These are phyloP conservation scores for Aspergillus caelatus DNA, from an alignment of 2,329 filamentous ascomycete species.

Conservation along the genomic window DNA sequence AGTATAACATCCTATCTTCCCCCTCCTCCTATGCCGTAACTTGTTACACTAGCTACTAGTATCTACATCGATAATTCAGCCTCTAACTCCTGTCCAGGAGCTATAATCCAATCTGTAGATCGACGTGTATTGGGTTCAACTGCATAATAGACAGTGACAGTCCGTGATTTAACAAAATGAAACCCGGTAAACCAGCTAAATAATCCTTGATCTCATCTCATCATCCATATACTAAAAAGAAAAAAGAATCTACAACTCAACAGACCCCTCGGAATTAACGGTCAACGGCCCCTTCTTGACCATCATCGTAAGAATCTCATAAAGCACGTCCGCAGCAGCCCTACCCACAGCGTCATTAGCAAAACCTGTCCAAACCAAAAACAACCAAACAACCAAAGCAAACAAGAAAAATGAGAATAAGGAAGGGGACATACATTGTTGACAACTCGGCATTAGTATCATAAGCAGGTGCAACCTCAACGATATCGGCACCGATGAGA, in stretches of 20 bases:
- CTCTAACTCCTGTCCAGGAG: too few species aligned
- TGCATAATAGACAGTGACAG: too few species aligned
- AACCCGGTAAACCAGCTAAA: neutral
- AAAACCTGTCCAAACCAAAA: neutral
- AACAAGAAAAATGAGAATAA: conserved; percentile 8
- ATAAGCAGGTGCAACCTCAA: conserved; percentile 53
- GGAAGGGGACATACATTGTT: conserved; percentile 39
- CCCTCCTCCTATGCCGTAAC: too few species aligned
- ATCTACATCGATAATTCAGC: too few species aligned
- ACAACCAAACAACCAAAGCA: neutral
- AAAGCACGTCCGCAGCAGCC: conserved; percentile 63
- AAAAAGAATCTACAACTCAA: neutral
- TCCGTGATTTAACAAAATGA: too few species aligned
- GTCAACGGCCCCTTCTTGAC: conserved; percentile 72
- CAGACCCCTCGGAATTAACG: conserved; percentile 1
- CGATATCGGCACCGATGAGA: conserved; percentile 25
- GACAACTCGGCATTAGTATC: conserved; percentile 55
- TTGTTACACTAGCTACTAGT: too few species aligned
- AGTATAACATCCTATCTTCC: too few species aligned
- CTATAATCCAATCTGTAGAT: too few species aligned
- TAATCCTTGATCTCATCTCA: neutral
- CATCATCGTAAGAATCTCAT: conserved; percentile 81
- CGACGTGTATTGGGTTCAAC: too few species aligned
- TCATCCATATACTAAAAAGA: neutral
- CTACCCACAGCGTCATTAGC: conserved; percentile 15